Percentiles rank a stretch among this genome's conserved stretches.
Conservation (phyloP, 495 filamentous ascomycete species). For the Tuber calosporum region DNA sequence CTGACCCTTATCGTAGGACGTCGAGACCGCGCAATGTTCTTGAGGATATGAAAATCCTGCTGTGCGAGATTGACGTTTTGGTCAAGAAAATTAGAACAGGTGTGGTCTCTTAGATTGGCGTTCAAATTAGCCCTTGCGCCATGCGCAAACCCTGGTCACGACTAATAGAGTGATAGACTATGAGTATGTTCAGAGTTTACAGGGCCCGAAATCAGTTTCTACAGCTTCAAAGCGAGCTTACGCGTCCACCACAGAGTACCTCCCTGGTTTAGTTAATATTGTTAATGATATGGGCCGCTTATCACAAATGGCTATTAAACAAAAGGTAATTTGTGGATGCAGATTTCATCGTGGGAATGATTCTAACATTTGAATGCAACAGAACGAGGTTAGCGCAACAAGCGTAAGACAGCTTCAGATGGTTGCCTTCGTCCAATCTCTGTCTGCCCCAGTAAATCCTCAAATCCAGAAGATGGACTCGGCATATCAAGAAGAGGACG, state of each 20-base stretch:
- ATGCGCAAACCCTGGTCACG: neutral
- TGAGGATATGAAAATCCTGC: constrained; percentile 51
- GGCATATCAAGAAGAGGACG: constrained; percentile 57
- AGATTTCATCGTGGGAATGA: neutral
- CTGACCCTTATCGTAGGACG: neutral
- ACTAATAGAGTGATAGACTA: constrained; percentile 52
- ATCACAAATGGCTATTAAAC: constrained; percentile 58
- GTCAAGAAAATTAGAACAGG: constrained; percentile 69
- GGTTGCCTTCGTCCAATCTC: constrained; percentile 68
- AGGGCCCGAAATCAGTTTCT: constrained; percentile 60
- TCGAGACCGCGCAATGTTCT: constrained; percentile 33
- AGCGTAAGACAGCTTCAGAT: constrained; percentile 66
- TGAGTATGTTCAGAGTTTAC: constrained; percentile 63
- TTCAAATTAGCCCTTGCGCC: neutral
- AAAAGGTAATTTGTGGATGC: constrained; percentile 39
- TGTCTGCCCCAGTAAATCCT: constrained; percentile 60
- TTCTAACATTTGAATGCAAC: constrained; percentile 20
- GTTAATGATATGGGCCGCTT: constrained; percentile 68
- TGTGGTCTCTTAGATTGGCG: neutral
- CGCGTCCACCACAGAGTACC: constrained; percentile 72
- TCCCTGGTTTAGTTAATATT: constrained; percentile 70
- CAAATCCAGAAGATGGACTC: constrained; percentile 61
- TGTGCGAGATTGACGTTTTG: constrained; percentile 80
- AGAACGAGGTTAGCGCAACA: constrained; percentile 54
- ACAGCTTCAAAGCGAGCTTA: constrained; percentile 81